A percentile compares a stretch with the other conserved stretches of the same genome.
Evolutionary conservation across 2,329 filamentous ascomycete genomes (phyloP).

Genomic region (Microthyrium microscopicum): DNA sequence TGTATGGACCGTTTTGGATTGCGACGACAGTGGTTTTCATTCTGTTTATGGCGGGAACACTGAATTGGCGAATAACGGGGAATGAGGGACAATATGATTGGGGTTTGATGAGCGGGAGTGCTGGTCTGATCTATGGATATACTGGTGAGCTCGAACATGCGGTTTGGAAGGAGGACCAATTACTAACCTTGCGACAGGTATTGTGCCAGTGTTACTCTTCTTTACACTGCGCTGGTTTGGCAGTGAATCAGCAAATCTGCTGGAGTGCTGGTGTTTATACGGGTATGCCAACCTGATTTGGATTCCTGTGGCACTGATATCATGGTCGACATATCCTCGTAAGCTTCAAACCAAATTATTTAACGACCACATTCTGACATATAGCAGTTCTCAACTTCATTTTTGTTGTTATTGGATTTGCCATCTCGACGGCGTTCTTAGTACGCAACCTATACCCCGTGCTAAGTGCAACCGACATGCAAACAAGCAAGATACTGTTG

Average conservation of each 20-base stretch:
- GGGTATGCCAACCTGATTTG: slow-evolving; percentile 95
- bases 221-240: slow-evolving; percentile 87
- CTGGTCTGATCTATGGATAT: slow-evolving; percentile 89
- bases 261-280: slow-evolving; percentile 92
- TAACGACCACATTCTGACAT: slow-evolving; percentile 1
- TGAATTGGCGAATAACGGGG: slow-evolving; percentile 75
- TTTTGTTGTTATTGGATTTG: slow-evolving; percentile 56
- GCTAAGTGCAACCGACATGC: slow-evolving; percentile 77
- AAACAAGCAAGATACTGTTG: slow-evolving; percentile 77
- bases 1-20: slow-evolving; percentile 98
- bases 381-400: slow-evolving; percentile 63
- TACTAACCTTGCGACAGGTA: slow-evolving; percentile 22
- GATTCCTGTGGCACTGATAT: slow-evolving; percentile 85
- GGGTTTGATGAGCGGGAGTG: slow-evolving; percentile 72
- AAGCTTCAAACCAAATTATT: slow-evolving; percentile 3
- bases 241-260: slow-evolving; percentile 76
- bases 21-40: slow-evolving; percentile 95
- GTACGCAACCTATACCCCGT: slow-evolving; percentile 42
- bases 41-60: slow-evolving; percentile 85
- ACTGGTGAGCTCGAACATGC: slow-evolving; percentile 29
- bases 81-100: slow-evolving; percentile 67
- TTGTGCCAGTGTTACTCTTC: slow-evolving; percentile 76
- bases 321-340: slow-evolving; percentile 67
- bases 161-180: neutral
- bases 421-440: slow-evolving; percentile 21